Evolutionary conservation across 192 early-diverging fungal genomes (phyloP), one percentile per base, ranked within the genome.

Genomic region (Umbelopsis ramanniana): DNA sequence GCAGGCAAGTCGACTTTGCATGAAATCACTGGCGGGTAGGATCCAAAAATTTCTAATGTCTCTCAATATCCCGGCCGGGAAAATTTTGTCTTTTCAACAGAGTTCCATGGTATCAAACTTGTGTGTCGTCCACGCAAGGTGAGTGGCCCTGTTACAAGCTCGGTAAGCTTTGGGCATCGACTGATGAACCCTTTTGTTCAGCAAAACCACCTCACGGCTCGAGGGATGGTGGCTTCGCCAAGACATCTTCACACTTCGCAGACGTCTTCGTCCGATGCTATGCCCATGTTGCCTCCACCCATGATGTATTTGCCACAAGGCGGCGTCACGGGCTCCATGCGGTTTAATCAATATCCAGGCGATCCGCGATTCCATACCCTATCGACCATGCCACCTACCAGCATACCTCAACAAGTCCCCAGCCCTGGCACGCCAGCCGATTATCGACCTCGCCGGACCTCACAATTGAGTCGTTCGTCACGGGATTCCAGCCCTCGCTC

Each of bases 41-140:
- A 60, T n/a, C n/a, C 26, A 37, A 63, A 63, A 12, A 35, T 35
- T 63, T 63, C 17, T 17, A 63, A 19, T 63, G 23, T 37, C 33
- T 29, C 26, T 35, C n/a, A n/a, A n/a, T n/a, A n/a, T n/a, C n/a
- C n/a, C 2, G 57, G 26, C 57, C 26, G 23, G 21, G 19, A 12
- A 17, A 11, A n/a, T n/a, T n/a, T 35, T 68, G 14, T 45, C 52
- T 5, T 24, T 26, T 47, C 47, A 66, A 52, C 43, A 76, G 82
- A 83, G 29, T 83, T 83, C 60, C 81, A 83, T 43, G 76, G 66
- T 33, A 81, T 80, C 11, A 72, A 77, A 19, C 74, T 83, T 6
- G 82, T 83, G 2, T 83, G 82, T 40, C 73, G 82, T n/a, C 82
- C 82, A 35, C 66, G 82, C 7, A 83, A 83, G 73, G 82, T 70